A percentile compares a stretch with the other conserved stretches of the same genome.
phyloP scores from a whole-genome alignment of 2,329 filamentous ascomycete genomes.

The Dothidotthia symphoricarpi region DNA sequence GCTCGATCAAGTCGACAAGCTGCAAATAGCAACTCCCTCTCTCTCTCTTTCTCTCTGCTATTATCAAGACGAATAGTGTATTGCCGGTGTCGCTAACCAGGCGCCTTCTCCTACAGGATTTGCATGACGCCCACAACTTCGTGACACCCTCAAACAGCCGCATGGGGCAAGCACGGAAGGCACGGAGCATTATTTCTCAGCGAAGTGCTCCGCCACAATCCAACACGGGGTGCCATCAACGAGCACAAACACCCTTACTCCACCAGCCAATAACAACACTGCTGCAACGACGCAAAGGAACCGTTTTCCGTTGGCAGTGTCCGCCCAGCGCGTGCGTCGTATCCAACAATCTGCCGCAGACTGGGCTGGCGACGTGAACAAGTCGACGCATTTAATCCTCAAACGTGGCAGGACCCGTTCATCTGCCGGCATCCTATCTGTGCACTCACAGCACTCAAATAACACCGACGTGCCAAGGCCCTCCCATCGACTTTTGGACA shows the following conservation, averaged over 20 bases:
- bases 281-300: too few species aligned
- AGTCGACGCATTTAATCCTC: too few species aligned
- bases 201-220: conserved; percentile 27
- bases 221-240: conserved; percentile 9
- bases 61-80: neutral
- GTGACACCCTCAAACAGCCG: conserved; percentile 9
- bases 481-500: too few species aligned
- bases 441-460: too few species aligned
- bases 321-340: too few species aligned
- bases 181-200: conserved; percentile 4
- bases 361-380: too few species aligned
- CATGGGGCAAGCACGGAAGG: conserved; percentile 17
- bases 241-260: conserved; percentile 8
- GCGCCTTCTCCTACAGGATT: conserved; percentile 4
- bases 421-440: too few species aligned
- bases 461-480: too few species aligned
- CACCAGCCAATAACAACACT: conserved; percentile 1
- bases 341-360: too few species aligned
- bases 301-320: too few species aligned
- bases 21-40: conserved; percentile 1
- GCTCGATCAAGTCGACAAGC: conserved; percentile 3
- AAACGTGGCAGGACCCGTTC: too few species aligned
- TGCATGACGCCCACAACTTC: conserved; percentile 13
- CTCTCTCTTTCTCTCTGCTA: conserved; percentile 2
- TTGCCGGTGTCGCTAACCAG: conserved; percentile 1